Evolutionary conservation across 2,329 filamentous ascomycete genomes (phyloP).

Genomic region (Aspergillus sp.): DNA sequence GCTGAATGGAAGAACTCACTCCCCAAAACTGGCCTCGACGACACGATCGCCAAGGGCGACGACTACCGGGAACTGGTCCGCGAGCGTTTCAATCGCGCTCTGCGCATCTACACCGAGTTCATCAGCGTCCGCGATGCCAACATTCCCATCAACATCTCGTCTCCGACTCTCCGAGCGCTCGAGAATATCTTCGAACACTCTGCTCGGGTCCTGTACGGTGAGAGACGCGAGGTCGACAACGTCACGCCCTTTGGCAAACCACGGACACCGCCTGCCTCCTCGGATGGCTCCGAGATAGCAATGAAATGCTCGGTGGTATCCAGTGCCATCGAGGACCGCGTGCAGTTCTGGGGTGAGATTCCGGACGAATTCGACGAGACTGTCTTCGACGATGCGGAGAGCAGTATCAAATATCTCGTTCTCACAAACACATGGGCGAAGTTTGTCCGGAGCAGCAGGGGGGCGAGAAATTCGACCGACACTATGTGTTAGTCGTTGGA

Average conservation of each 20-base stretch:
- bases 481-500: too few relatives aligned
- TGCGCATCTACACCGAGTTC: conserved; percentile 55
- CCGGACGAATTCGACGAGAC: conserved; percentile 41
- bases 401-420: conserved; percentile 58
- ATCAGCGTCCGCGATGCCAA: conserved; percentile 54
- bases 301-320: conserved; percentile 8
- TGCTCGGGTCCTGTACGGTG: conserved; percentile 36
- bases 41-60: conserved; percentile 15
- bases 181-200: conserved; percentile 50
- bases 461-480: too few relatives aligned
- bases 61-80: conserved; percentile 30
- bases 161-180: conserved; percentile 47
- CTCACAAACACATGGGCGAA: conserved; percentile 59
- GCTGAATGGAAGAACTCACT: conserved; percentile 46
- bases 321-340: conserved; percentile 18
- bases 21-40: conserved; percentile 15
- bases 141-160: conserved; percentile 60
- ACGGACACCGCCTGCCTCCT: conserved; percentile 4
- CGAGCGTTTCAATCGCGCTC: conserved; percentile 50
- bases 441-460: conserved; percentile 19
- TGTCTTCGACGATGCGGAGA: conserved; percentile 53
- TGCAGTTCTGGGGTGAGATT: conserved; percentile 27
- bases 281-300: conserved; percentile 5
- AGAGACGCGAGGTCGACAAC: conserved; percentile 34
- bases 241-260: conserved; percentile 30